Evolutionary conservation across 2,329 filamentous ascomycete genomes (phyloP).

Genomic region (Podosphaera leucotricha): DNA sequence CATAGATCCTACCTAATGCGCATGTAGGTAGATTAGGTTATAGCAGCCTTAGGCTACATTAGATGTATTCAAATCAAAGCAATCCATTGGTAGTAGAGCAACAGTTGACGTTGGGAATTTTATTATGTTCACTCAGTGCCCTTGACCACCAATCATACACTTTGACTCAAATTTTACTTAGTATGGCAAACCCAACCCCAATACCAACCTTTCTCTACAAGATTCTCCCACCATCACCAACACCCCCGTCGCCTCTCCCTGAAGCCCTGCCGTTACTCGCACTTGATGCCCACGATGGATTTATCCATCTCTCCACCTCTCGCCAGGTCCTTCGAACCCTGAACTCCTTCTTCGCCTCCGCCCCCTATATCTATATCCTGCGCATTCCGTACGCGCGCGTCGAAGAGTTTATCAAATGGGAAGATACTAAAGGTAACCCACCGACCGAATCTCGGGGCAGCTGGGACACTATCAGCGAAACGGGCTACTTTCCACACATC

Average conservation of each 20-base stretch:
- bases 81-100: no score
- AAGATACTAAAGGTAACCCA: slow-evolving; percentile 5
- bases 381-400: slow-evolving; percentile 10
- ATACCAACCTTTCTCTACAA: slow-evolving; percentile 15
- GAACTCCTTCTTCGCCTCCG: slow-evolving; percentile 9
- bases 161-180: no score
- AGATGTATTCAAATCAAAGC: no score
- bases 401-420: slow-evolving; percentile 8
- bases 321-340: slow-evolving; percentile 11
- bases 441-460: slow-evolving; percentile 8
- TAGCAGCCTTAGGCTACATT: no score
- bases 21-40: no score
- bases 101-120: no score
- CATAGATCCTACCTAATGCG: no score
- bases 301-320: slow-evolving; percentile 12
- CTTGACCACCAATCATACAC: no score
- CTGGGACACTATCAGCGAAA: slow-evolving; percentile 5
- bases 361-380: slow-evolving; percentile 8
- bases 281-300: slow-evolving; percentile 11
- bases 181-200: slow-evolving; percentile 5
- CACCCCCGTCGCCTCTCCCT: slow-evolving; percentile 10
- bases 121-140: no score
- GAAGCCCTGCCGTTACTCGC: slow-evolving; percentile 10
- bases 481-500: slow-evolving; percentile 12
- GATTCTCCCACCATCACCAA: slow-evolving; percentile 10